These are phyloP conservation scores for Talaromyces sp. DNA, from an alignment of 2,329 filamentous ascomycete species.

Conservation along the genomic window DNA sequence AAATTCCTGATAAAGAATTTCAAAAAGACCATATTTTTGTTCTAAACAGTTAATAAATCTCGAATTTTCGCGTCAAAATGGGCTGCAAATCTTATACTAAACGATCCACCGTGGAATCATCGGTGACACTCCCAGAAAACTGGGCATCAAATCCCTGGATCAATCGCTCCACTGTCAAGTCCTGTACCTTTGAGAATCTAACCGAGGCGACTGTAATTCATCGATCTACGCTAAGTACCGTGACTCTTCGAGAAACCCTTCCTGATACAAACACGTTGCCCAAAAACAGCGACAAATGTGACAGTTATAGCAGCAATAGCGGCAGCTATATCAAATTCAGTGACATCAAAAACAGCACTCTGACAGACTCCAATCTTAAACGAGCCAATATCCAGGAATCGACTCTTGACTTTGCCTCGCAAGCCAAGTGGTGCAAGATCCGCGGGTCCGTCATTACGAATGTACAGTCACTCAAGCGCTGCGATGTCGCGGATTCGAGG, in stretches of 20 bases:
- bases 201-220: conserved; percentile 8
- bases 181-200: conserved; percentile 11
- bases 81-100: neutral
- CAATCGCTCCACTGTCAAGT: conserved; percentile 11
- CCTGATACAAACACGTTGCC: neutral
- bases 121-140: conserved; percentile 1
- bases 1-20: neutral
- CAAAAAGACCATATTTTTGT: neutral
- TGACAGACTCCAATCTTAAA: neutral
- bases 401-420: neutral
- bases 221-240: neutral
- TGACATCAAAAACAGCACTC: conserved; percentile 4
- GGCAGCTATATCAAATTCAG: conserved; percentile 1
- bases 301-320: neutral
- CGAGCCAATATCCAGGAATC: neutral
- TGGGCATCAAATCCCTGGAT: conserved; percentile 12
- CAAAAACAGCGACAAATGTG: neutral
- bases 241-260: neutral
- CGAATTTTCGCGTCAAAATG: neutral
- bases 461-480: conserved; percentile 4
- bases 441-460: conserved; percentile 3
- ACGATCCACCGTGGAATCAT: neutral
- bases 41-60: neutral
- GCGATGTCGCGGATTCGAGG: neutral
- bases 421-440: conserved; percentile 8